Base-by-base conservation (phyloP, 768 basidiomycete species). In the Dacryopinax primogenitus region DNA sequence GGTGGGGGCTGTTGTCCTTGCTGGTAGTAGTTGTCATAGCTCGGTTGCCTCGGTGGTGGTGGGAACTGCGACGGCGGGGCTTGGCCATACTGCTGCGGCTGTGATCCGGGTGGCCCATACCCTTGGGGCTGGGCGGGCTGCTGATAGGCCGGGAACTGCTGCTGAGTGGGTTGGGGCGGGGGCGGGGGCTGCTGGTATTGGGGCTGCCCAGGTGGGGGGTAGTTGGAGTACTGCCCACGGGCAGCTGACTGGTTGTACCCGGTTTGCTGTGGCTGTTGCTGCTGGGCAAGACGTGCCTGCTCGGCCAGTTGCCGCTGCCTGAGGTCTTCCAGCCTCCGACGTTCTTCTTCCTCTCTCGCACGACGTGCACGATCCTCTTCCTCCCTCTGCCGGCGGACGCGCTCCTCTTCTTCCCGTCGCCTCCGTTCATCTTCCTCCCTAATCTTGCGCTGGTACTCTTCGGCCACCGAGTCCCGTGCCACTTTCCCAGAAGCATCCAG, bases 401-500 rank as follows among this genome's bases (percentile, higher is more conserved):
- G 13, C 45, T 47, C 45, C 23, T 47, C 45, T 47, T 47, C 45
- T 21, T 47, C 45, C 7, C 45, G 45, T 7, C 45, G 45, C 12
- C 45, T 13, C 7, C 45, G 51, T 4, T 58, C 51, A 13, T 58
- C 51, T 18, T 58, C 51, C 30, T 58, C 51, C 23, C 51, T 23
- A 11, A 23, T 26, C 26, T 58, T 58, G 67, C 70, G 63, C 12
- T 67, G 66, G 69, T 77, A 78, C 18, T 70, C 67, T 67, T 82
- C 82, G 15, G 87, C 87, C 84, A 92, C 84, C 39, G 83, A 80
- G 74, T 95, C 93, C 67, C 87, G 84, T 35, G 86, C 77, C 3
- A 95, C 93, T 15, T 85, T 81, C 7, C 92, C 93, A 66, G 78
- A 83, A 0, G 86, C 85, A 68, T 91, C 92, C 1, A 95, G 78